A percentile compares a stretch with the other conserved stretches of the same genome.
These are phyloP conservation scores for Austroboletus novae-zelandiae DNA, from an alignment of 1,284 basidiomycete species.

Conservation along the genomic window DNA sequence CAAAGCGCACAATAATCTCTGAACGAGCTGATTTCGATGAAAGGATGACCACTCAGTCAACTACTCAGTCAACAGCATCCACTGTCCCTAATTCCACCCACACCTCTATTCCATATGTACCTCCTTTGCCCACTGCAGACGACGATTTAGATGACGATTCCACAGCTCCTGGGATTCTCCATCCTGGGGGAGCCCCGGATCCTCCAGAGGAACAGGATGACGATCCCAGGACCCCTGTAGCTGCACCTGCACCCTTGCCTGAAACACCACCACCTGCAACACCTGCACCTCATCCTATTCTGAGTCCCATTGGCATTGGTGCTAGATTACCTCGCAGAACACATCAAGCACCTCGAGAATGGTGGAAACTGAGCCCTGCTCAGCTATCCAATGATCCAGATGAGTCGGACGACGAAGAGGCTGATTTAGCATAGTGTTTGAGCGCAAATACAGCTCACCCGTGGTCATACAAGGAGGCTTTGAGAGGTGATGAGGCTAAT, in stretches of 20 bases:
- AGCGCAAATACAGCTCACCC: not conserved
- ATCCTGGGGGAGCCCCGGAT: conserved; percentile 22
- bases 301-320: no score
- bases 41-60: not conserved
- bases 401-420: no score
- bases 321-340: no score
- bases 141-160: no score
- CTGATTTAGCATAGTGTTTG: not conserved
- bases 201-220: no score
- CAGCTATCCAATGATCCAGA: no score
- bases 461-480: not conserved
- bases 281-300: no score
- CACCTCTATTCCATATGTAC: conserved; percentile 5
- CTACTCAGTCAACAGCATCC: not conserved
- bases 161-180: conserved; percentile 9
- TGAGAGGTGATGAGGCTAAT: conserved; percentile 1
- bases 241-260: no score
- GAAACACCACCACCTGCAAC: no score
- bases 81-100: not conserved
- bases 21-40: not conserved
- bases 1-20: not conserved
- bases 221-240: no score
- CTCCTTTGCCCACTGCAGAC: conserved; percentile 27
- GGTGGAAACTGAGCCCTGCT: no score
- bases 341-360: no score